Evolutionary conservation across 805 yeast genomes (phyloP).

Genomic region (Candida suzukii): DNA sequence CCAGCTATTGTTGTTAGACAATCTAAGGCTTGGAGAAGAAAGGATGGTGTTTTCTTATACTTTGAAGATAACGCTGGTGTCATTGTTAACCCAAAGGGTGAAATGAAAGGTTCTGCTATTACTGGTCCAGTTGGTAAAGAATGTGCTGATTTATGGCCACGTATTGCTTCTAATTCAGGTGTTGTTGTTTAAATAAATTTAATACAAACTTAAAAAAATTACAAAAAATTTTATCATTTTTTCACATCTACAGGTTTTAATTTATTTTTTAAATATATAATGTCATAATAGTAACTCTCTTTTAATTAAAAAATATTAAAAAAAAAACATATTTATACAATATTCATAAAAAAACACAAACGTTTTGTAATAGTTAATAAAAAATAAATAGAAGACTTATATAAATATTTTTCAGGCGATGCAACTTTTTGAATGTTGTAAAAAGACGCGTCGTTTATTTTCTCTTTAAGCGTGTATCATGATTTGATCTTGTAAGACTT

Average conservation of each 20-base stretch:
- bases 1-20: conserved; percentile 99
- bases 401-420: too few relatives aligned
- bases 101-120: conserved; percentile 99
- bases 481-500: too few relatives aligned
- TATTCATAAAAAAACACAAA: neutral
- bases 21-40: conserved; percentile 99
- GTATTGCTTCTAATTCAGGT: conserved; percentile 99
- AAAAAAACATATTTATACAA: too few relatives aligned
- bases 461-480: too few relatives aligned
- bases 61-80: conserved; percentile 99
- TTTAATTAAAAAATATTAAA: conserved; percentile 1
- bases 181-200: conserved; percentile 89
- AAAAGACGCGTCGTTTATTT: neutral
- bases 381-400: too few relatives aligned
- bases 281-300: conserved; percentile 15
- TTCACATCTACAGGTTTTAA: conserved; percentile 9
- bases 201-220: conserved; percentile 3
- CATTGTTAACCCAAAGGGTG: conserved; percentile 99
- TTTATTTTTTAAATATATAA: conserved; percentile 17
- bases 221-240: conserved; percentile 4
- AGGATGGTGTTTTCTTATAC: conserved; percentile 99
- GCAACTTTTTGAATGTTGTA: too few relatives aligned
- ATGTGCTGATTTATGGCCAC: conserved; percentile 99
- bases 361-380: neutral
- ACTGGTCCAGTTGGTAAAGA: conserved; percentile 99